Conservation (phyloP, 441 rosid species). For the Gossypium davidsonii region DNA sequence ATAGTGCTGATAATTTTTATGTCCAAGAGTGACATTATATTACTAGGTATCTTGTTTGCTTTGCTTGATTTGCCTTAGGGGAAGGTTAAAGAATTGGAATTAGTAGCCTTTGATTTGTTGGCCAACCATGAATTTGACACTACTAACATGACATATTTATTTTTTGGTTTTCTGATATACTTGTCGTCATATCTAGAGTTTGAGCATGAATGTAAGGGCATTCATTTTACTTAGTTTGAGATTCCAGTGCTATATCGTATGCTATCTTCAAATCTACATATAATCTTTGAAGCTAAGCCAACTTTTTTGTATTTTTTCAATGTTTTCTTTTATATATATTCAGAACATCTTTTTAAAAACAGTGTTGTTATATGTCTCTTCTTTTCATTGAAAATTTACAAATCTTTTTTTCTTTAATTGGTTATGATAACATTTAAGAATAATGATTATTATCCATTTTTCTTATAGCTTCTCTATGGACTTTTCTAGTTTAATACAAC, state of each 20-base stretch:
- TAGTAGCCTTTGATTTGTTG: conserved; percentile 44
- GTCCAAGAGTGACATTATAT: background rate
- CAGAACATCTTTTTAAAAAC: conserved; percentile 8
- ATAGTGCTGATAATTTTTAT: background rate
- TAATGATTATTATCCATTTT: too few species aligned
- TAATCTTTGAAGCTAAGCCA: too few species aligned
- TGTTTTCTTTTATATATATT: background rate
- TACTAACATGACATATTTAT: conserved; percentile 14
- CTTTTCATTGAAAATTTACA: background rate
- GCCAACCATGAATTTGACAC: conserved; percentile 30
- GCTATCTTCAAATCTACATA: background rate
- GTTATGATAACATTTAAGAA: conserved; percentile 1
- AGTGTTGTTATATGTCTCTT: conserved; percentile 12
- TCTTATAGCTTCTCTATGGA: too few species aligned
- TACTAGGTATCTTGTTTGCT: conserved; percentile 7
- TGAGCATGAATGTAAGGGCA: background rate
- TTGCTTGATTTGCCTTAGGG: conserved; percentile 2
- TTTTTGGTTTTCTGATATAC: background rate
- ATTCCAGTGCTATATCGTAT: background rate
- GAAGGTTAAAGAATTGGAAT: conserved; percentile 36
- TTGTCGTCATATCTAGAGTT: conserved; percentile 1
- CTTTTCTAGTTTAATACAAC: background rate
- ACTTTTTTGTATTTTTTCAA: conserved; percentile 7
- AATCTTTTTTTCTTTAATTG: background rate
- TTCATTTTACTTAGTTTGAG: background rate